These are phyloP conservation scores for Nissolia schottii DNA, from an alignment of 306 rosid genomes.

Conservation along the genomic window DNA sequence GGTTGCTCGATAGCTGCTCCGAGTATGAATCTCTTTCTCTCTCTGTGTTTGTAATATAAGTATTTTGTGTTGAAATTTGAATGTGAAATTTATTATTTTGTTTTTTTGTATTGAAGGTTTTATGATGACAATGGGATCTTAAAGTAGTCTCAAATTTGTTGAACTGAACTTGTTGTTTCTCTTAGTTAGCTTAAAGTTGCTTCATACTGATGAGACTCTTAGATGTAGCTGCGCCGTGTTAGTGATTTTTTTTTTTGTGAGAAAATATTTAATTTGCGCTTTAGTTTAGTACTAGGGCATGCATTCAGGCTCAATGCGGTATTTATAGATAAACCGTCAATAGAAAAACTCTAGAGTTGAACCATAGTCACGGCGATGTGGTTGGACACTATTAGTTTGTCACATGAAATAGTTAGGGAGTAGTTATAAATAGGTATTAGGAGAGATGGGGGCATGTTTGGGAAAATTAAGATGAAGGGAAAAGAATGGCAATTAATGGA, in stretches of 20 bases:
- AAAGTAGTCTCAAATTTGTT: not conserved
- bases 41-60: not conserved
- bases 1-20: constrained; percentile 81
- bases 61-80: not conserved
- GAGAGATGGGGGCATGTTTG: too few species aligned
- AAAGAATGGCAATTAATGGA: too few species aligned
- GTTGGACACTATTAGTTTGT: too few species aligned
- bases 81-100: not conserved
- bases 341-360: not conserved
- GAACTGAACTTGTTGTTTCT: not conserved
- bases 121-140: not conserved
- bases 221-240: not conserved
- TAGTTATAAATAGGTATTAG: too few species aligned
- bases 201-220: not conserved
- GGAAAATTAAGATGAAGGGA: too few species aligned
- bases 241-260: too few species aligned
- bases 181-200: not conserved
- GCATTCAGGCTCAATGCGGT: not conserved
- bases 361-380: not conserved
- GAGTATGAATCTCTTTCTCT: constrained; percentile 40
- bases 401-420: too few species aligned
- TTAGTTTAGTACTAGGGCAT: not conserved
- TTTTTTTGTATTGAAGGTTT: not conserved
- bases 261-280: too few species aligned
- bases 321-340: not conserved